Conservation (phyloP, 2,329 filamentous ascomycete genomes). For the Neofusicoccum umdonicola region DNA sequence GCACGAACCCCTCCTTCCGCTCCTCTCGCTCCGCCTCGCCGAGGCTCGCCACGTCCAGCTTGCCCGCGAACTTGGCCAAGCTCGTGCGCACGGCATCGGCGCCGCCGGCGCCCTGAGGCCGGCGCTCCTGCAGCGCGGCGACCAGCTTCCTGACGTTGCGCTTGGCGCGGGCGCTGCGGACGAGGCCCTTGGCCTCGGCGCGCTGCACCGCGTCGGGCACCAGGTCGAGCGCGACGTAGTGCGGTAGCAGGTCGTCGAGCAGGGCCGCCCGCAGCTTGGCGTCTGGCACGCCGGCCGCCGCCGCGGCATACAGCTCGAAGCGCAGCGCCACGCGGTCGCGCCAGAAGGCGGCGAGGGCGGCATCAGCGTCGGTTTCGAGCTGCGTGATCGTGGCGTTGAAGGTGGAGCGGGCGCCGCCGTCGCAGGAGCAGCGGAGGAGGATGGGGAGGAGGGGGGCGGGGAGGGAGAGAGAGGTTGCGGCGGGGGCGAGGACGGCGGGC, state of each 20-base stretch:
- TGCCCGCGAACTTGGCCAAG: conserved; percentile 34
- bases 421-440: conserved; percentile 8
- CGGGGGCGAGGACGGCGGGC: neutral
- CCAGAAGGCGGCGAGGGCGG: conserved; percentile 33
- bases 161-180: conserved; percentile 30
- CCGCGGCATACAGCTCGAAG: conserved; percentile 27
- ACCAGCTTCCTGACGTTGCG: conserved; percentile 33
- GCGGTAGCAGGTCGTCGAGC: conserved; percentile 31
- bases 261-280: conserved; percentile 31
- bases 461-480: neutral
- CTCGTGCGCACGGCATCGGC: conserved; percentile 17
- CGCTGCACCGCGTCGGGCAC: conserved; percentile 32
- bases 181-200: conserved; percentile 29
- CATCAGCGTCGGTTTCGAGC: conserved; percentile 30
- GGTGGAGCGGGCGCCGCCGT: conserved; percentile 2
- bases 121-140: conserved; percentile 22
- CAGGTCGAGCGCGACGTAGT: conserved; percentile 33
- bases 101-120: neutral
- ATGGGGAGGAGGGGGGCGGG: conserved; percentile 11
- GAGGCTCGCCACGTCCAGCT: conserved; percentile 27
- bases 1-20: conserved; percentile 26
- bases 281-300: conserved; percentile 27
- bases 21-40: conserved; percentile 17
- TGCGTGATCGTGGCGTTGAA: conserved; percentile 20
- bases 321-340: conserved; percentile 29